Conservation (phyloP, 129 eudicot genomes). For the Helianthus annuus region DNA sequence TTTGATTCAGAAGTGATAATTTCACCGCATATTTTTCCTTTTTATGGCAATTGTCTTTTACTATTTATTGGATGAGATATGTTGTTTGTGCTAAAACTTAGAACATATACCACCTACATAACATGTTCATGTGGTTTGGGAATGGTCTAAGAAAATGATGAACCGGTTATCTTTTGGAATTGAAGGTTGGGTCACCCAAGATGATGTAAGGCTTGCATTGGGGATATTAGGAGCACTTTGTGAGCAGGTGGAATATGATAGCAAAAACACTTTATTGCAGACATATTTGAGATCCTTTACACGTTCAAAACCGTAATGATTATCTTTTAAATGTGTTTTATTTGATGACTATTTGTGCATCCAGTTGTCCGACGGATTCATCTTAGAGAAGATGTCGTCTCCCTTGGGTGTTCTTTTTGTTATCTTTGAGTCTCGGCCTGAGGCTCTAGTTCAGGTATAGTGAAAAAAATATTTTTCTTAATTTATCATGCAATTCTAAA, state of each 20-base stretch:
- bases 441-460: conserved; percentile 91
- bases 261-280: background rate
- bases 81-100: background rate
- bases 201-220: conserved; percentile 86
- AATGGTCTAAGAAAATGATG: no score
- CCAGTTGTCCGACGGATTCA: conserved; percentile 88
- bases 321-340: conserved; percentile 22
- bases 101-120: background rate
- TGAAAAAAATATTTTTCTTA: background rate
- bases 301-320: conserved; percentile 19
- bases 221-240: conserved; percentile 97
- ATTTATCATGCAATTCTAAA: background rate
- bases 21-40: background rate
- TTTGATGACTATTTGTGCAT: conserved; percentile 29
- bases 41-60: background rate
- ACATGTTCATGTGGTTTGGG: background rate
- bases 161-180: conserved; percentile 10
- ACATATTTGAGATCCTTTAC: background rate
- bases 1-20: no score
- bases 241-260: conserved; percentile 65
- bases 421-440: conserved; percentile 98
- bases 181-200: conserved; percentile 94
- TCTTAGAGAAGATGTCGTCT: conserved; percentile 84
- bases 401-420: conserved; percentile 92
- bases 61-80: no score